These are phyloP conservation scores for Yamadazyma sp. DNA, from an alignment of 1,139 yeast species.

Conservation along the genomic window DNA sequence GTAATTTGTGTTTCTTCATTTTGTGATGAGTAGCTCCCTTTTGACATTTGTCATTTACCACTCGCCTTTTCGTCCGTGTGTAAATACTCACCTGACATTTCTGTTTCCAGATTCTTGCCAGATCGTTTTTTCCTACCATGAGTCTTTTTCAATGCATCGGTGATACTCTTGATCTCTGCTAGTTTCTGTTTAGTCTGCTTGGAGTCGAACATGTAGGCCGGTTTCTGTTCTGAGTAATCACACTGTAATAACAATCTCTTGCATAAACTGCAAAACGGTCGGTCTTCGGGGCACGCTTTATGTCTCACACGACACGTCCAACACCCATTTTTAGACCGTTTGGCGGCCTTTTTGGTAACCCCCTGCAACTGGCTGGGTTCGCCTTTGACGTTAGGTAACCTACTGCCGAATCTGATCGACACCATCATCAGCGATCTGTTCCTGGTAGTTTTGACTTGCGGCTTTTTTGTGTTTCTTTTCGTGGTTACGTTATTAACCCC, in stretches of 20 bases:
- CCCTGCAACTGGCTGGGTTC: too few relatives aligned
- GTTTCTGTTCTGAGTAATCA: constrained; percentile 43
- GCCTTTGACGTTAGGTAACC: too few relatives aligned
- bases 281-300: constrained; percentile 64
- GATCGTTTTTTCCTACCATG: not conserved
- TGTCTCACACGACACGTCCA: constrained; percentile 71
- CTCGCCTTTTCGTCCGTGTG: too few relatives aligned
- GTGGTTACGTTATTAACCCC: too few relatives aligned
- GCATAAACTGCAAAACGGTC: constrained; percentile 58
- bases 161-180: constrained; percentile 42
- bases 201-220: constrained; percentile 53
- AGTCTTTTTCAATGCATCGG: not conserved
- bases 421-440: too few relatives aligned
- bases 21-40: too few relatives aligned
- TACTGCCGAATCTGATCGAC: too few relatives aligned
- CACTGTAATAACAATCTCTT: constrained; percentile 49
- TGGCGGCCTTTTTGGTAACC: not conserved
- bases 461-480: too few relatives aligned
- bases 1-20: too few relatives aligned
- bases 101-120: not conserved
- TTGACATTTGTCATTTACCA: too few relatives aligned
- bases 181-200: constrained; percentile 41
- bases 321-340: constrained; percentile 48
- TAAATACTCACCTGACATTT: too few relatives aligned
- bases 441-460: too few relatives aligned